phyloP scores from a whole-genome alignment of 805 yeast species.

The Candida pseudofarinosa region DNA sequence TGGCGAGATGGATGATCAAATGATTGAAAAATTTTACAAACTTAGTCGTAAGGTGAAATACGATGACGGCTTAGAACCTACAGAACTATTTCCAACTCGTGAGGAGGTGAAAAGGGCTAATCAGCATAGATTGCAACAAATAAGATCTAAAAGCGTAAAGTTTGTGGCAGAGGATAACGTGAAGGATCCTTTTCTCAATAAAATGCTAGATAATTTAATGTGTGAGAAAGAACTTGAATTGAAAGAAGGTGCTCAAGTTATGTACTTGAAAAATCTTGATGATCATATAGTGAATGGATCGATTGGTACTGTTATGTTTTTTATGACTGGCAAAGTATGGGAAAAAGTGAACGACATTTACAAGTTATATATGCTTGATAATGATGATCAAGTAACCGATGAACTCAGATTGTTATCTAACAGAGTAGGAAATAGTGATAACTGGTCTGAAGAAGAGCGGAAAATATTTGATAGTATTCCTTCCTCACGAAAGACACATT shows the following conservation, averaged over 20 bases:
- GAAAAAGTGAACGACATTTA: constrained; percentile 21
- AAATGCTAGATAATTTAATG: constrained; percentile 58
- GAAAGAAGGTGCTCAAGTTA: constrained; percentile 88
- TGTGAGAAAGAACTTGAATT: constrained; percentile 61
- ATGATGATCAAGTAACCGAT: constrained; percentile 16
- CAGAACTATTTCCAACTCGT: constrained; percentile 85
- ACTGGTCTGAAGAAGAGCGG: constrained; percentile 16
- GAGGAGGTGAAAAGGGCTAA: constrained; percentile 82
- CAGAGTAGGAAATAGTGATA: constrained; percentile 18
- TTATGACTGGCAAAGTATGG: constrained; percentile 30
- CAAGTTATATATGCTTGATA: constrained; percentile 10
- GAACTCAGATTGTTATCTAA: constrained; percentile 20
- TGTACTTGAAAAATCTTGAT: constrained; percentile 83
- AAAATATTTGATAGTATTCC: constrained; percentile 18
- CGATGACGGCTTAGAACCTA: constrained; percentile 78
- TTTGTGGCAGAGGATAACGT: constrained; percentile 43
- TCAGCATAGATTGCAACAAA: constrained; percentile 24
- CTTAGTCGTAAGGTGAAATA: constrained; percentile 58
- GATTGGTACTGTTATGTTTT: constrained; percentile 68
- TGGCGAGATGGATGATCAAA: constrained; percentile 55
- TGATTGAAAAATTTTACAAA: constrained; percentile 44
- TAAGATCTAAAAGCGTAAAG: constrained; percentile 44
- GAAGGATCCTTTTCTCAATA: constrained; percentile 15
- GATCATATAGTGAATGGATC: constrained; percentile 85
- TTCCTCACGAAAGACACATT: constrained; percentile 18